A percentile compares a stretch with the other conserved stretches of the same genome.
Evolutionary conservation across 306 rosid species (phyloP).

Genomic region (Ormosia semicastrata): DNA sequence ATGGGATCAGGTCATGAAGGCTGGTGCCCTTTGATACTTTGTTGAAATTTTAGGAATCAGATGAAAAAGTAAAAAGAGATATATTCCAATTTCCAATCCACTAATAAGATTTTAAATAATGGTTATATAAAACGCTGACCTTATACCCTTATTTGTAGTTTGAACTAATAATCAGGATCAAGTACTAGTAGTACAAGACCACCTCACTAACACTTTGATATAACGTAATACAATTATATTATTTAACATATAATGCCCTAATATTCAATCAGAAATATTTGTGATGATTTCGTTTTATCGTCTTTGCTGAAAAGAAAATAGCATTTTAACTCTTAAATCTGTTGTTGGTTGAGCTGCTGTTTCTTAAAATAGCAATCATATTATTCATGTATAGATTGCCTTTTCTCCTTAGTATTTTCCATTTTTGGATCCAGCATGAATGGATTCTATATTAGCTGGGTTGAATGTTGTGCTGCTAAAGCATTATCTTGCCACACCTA

Average conservation of each 20-base stretch:
- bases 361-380: neutral
- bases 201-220: neutral
- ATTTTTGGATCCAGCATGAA: neutral
- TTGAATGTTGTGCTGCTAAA: neutral
- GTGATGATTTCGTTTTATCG: neutral
- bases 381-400: neutral
- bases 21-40: neutral
- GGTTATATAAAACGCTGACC: neutral
- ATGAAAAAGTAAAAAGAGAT: neutral
- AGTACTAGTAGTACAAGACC: neutral
- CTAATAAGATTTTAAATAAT: neutral
- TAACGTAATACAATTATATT: neutral
- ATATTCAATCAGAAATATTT: neutral
- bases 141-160: neutral
- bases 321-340: constrained; percentile 2
- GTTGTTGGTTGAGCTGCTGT: neutral
- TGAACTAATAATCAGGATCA: neutral
- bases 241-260: neutral
- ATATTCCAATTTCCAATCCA: neutral
- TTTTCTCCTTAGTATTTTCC: neutral
- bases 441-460: constrained; percentile 2
- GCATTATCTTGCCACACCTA: neutral
- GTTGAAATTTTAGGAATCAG: neutral
- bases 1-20: neutral
- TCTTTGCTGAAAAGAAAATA: neutral